These are phyloP conservation scores for Miscanthus lutarioriparius DNA, from an alignment of 176 grass and related monocot genomes.

Conservation along the genomic window DNA sequence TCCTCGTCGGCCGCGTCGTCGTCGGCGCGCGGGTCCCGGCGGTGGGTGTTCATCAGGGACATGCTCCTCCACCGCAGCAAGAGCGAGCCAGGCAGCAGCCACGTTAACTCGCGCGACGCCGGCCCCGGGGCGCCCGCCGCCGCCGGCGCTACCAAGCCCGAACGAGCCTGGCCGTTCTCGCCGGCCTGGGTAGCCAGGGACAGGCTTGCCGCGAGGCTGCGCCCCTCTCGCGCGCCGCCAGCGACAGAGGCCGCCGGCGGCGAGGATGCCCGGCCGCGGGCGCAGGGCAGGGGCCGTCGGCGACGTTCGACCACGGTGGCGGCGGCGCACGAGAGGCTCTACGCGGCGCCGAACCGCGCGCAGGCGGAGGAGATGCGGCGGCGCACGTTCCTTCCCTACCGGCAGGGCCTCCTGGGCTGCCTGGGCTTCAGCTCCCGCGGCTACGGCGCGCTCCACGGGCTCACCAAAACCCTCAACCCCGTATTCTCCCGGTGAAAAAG, in stretches of 20 bases:
- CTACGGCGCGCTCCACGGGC: conserved; percentile 78
- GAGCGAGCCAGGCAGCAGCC: conserved; percentile 54
- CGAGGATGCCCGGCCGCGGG: conserved; percentile 14
- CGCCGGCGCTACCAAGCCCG: conserved; percentile 24
- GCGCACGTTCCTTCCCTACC: conserved; percentile 94
- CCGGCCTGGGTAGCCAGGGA: conserved; percentile 58
- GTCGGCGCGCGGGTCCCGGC: conserved; percentile 52
- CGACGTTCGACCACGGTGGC: conserved; percentile 40
- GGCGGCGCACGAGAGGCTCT: conserved; percentile 87
- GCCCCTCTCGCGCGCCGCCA: neutral
- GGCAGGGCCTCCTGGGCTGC: conserved; percentile 86
- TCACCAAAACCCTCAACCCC: conserved; percentile 82
- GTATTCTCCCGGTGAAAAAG: conserved; percentile 76
- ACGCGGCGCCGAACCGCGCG: conserved; percentile 78
- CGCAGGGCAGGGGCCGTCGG: neutral
- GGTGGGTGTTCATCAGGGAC: conserved; percentile 92
- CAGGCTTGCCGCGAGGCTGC: conserved; percentile 42
- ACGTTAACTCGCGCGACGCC: conserved; percentile 28
- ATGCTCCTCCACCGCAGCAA: conserved; percentile 94
- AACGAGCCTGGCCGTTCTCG: conserved; percentile 71
- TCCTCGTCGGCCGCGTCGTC: conserved; percentile 42
- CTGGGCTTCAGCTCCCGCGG: conserved; percentile 86
- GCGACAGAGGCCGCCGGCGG: conserved; percentile 5
- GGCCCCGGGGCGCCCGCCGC: neutral
- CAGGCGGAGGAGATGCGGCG: conserved; percentile 92